Base-by-base conservation (phyloP, 2,329 filamentous ascomycete genomes). In the Niveomyces coronatus region DNA sequence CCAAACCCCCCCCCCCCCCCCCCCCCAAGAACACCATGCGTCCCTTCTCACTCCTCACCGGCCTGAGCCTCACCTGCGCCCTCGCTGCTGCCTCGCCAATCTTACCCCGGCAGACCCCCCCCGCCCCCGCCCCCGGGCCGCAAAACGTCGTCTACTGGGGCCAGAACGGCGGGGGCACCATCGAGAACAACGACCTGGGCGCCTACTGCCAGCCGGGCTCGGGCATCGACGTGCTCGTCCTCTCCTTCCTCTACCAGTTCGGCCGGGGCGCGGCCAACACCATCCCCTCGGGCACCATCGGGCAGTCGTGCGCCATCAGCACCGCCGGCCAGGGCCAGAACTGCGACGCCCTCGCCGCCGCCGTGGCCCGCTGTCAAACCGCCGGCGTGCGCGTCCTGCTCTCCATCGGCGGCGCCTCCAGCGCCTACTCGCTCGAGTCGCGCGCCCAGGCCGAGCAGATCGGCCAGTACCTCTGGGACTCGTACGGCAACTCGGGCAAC, bases 151-250 rank as follows among this genome's bases (percentile, higher is more conserved):
- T 50, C 24, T 50, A 50, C 42, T 64, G 56, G 40, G 52, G 54
- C 7, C 47, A 50, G 26, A 47, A 49, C 18, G 47, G 47, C 27
- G 59, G 47, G 13, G 38, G 37, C 9, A 28, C 52, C 4, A 45
- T 54, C 20, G 57, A 59, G 43, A 57, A 60, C 44, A 58, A 59
- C 28, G 54, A 62, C 43, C 51, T 62, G 35, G 47, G 52, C 30
- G 37, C 49, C 5, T 65, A 65, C 49, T 66, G 63, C 44, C 55
- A 49, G 9, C 42, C 52, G 1, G 47, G 49, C 8, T 43, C 61
- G 1, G 62, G 61, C 11, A 59, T 67, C 31, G 60, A 67, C 44
- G 56, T 67, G 27, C 48, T 68, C 23, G 61, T 65, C 1, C 51
- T 68, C 6, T 51, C 62, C 14, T 67, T 67, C 45, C 43, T 68